Evolutionary conservation across 768 basidiomycete genomes (phyloP).

Genomic region (Lactarius vividus): DNA sequence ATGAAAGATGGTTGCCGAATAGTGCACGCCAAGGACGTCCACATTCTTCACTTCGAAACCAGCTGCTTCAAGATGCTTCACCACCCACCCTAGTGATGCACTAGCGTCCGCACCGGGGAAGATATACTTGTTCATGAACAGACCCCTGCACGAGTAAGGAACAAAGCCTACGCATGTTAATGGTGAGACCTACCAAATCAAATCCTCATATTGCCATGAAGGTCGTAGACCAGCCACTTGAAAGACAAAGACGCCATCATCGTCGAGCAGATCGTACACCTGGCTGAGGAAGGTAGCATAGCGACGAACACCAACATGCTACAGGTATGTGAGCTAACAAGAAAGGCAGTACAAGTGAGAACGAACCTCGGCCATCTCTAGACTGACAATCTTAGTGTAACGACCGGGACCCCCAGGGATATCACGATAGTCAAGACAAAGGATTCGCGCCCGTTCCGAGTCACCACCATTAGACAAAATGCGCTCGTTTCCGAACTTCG

Average conservation of each 20-base stretch:
- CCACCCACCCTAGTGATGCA: conserved; percentile 93
- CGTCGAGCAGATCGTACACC: conserved; percentile 89
- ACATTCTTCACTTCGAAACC: conserved; percentile 97
- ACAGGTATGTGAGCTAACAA: conserved; percentile 7
- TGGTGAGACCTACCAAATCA: conserved; percentile 67
- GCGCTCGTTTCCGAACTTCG: conserved; percentile 87
- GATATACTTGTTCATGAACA: conserved; percentile 98
- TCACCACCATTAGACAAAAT: conserved; percentile 64
- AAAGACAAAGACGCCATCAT: conserved; percentile 91
- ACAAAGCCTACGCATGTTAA: not conserved
- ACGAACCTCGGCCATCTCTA: conserved; percentile 96
- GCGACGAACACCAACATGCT: conserved; percentile 94
- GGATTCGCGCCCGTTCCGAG: conserved; percentile 76
- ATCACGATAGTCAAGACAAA: conserved; percentile 92
- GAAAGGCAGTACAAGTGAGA: not conserved
- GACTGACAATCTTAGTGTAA: conserved; percentile 91
- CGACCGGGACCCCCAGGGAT: conserved; percentile 72
- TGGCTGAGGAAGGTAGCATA: conserved; percentile 87
- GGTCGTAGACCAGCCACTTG: conserved; percentile 98
- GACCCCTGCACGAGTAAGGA: conserved; percentile 54
- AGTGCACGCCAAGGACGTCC: conserved; percentile 97
- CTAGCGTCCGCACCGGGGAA: conserved; percentile 99
- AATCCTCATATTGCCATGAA: conserved; percentile 97
- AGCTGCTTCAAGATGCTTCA: conserved; percentile 79
- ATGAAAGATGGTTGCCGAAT: conserved; percentile 82